Base-by-base conservation (phyloP, 352 stramenopile species). In the Aphanomyces cochlioides region DNA sequence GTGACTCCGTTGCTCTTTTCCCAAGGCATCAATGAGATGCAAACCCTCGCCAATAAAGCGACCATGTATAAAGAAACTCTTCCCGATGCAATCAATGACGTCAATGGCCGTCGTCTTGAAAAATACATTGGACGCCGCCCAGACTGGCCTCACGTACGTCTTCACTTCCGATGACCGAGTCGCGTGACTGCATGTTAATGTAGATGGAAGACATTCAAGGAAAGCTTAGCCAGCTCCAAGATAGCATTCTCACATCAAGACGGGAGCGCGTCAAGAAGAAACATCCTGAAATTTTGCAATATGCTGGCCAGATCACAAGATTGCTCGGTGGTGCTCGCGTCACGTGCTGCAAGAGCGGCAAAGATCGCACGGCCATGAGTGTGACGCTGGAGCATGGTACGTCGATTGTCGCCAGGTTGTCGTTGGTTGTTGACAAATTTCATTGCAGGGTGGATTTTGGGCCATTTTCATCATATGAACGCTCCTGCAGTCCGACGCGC, bases 341-440 rank as follows among this genome's bases (percentile, higher is more conserved):
- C 39, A 96, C 96, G 3, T 98, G 96, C 63, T 98, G 96, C 80
- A 98, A 98, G 75, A 96, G 81, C 73, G 95, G 93, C 7, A 99
- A 98, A 73, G 94, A 99, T 79, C 89, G 96, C 61, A 98, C 96
- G 17, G 87, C 89, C 34, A 99, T 99, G 96, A 94, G 95, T 34
- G 87, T 98, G 41, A 98, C 94, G 17, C 90, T 98, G 40, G 96
- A 98, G 75, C 88, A 98, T 71, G 80, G 59, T 67, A 56, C 59
- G 6, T 40, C 15, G 8, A 10, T 13, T 50, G 28, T 28, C 28
- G 5, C 1, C 6, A 47, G 34, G 8, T 7, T 34, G 19, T 17
- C 10, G 5, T 37, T 17, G 28, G 15, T 34, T 12, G 10, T 59
- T 28, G 36, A 28, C 19, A n/a, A 37, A 48, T 40, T 17, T 66